Base-by-base conservation (phyloP, 805 yeast genomes). In the Metschnikowia reukaufii region DNA sequence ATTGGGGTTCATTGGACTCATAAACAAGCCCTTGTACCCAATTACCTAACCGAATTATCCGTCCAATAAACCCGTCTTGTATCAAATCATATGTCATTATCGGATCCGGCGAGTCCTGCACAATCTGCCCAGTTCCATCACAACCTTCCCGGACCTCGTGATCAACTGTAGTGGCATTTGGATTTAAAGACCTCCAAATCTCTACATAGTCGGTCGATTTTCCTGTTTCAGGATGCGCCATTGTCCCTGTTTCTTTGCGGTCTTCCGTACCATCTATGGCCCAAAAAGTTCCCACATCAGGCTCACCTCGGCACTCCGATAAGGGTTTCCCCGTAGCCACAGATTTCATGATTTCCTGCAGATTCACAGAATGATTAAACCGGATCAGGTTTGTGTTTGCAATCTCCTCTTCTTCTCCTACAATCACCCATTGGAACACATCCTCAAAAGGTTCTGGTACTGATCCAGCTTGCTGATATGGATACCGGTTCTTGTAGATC, bases 341-440 rank as follows among this genome's bases (percentile, higher is more conserved):
- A 4, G 70, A 57, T 17, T 62, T 55, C 31, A 50, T 30, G 18
- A 75, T 65, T 18, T 61, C 76, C 25, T 57, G 57, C 15, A 78
- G 72, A 44, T 76, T 78, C 44, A 76, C 65, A 36, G 66, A 66
- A 52, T 74, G 77, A 25, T 66, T 58, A 56, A 77, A 78, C 52
- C 64, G 61, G 10, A 74, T 60, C 39, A 58, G 62, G 36, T 59
- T 62, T 1, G 72, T 63, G 9, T 70, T 70, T 5, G 61, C 65
- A 30, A 73, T 55, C 3, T 64, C 61, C 13, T 64, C 64, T 42
- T 78, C 79, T 1, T 59, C 60, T 2, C 88, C 87, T 4, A 76
- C 74, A 62, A 80, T 76, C 1, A 74, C 79, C 84, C 85, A 79
- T 55, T 82, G 82, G 52, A 79, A 79, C 18, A 67, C 58, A 15